Conservation (phyloP, 225 moss, liverwort and hornwort genomes). For the Polytrichum commune region DNA sequence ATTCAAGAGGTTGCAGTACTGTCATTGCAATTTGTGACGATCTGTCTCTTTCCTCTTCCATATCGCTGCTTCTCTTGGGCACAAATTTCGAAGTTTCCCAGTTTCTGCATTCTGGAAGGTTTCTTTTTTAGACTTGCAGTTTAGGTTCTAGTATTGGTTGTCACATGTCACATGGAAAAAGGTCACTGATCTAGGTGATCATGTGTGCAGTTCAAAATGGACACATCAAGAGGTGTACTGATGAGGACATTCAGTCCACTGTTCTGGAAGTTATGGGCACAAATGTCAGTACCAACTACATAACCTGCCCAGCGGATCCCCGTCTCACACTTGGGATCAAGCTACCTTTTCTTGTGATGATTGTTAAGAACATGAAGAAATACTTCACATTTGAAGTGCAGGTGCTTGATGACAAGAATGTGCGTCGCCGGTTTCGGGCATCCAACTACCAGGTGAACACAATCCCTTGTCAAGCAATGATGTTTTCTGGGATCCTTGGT, state of each 20-base stretch:
- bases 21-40: no score
- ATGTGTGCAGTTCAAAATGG: constrained; percentile 75
- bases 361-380: constrained; percentile 93
- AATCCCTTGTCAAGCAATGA: background rate
- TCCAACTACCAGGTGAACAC: constrained; percentile 82
- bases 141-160: no score
- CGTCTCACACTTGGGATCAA: constrained; percentile 82
- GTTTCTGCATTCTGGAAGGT: no score
- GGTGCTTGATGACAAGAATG: constrained; percentile 94
- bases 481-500: background rate
- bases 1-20: no score
- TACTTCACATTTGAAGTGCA: constrained; percentile 98
- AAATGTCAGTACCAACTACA: constrained; percentile 89
- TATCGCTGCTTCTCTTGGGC: no score
- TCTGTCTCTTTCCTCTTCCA: no score
- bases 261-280: constrained; percentile 91
- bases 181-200: background rate
- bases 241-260: constrained; percentile 89
- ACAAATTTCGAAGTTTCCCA: no score
- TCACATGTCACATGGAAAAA: no score
- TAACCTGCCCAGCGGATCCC: constrained; percentile 88
- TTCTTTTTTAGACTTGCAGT: no score
- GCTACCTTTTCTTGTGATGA: constrained; percentile 95
- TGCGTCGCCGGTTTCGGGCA: constrained; percentile 84
- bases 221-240: constrained; percentile 74